A percentile compares a stretch with the other conserved stretches of the same genome.
Evolutionary conservation across 208 protist species (phyloP).

Genomic region (Trypanosoma caninum): DNA sequence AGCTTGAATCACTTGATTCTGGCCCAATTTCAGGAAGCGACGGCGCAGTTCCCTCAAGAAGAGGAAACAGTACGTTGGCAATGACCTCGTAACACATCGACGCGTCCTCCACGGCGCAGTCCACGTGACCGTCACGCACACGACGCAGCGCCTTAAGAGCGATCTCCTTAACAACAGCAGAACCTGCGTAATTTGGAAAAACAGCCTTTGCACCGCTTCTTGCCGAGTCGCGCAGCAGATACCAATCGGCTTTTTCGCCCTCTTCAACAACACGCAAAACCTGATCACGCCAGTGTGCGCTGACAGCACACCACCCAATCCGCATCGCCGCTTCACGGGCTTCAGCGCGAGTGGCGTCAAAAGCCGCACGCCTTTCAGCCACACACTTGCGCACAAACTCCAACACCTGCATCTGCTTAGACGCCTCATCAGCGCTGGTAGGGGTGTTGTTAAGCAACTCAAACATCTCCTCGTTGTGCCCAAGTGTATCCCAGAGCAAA

Average conservation of each 20-base stretch:
- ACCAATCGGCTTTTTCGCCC: slow-evolving; percentile 74
- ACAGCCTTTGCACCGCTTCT: slow-evolving; percentile 28
- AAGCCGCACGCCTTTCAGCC: slow-evolving; percentile 19
- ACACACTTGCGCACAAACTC: slow-evolving; percentile 24
- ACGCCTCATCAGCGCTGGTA: slow-evolving; percentile 18
- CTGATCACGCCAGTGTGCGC: slow-evolving; percentile 86
- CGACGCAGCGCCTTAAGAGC: slow-evolving; percentile 48
- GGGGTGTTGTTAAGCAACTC: slow-evolving; percentile 13
- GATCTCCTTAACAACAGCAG: slow-evolving; percentile 27
- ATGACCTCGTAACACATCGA: slow-evolving; percentile 32
- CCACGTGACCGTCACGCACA: slow-evolving; percentile 35
- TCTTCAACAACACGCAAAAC: slow-evolving; percentile 51
- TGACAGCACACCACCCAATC: slow-evolving; percentile 77
- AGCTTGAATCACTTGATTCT: neutral
- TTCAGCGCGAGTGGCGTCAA: slow-evolving; percentile 33
- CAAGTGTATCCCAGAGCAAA: slow-evolving; percentile 67
- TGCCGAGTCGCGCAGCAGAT: slow-evolving; percentile 46
- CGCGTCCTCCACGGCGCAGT: slow-evolving; percentile 31
- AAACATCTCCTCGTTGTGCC: slow-evolving; percentile 57
- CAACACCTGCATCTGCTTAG: slow-evolving; percentile 31
- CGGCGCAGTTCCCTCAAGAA: slow-evolving; percentile 28
- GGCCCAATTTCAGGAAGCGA: slow-evolving; percentile 21
- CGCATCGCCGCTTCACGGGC: slow-evolving; percentile 47
- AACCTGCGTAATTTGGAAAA: slow-evolving; percentile 75
- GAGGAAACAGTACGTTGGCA: slow-evolving; percentile 30